Conservation (phyloP, 192 early-diverging fungal species). For the Podila verticillata region DNA sequence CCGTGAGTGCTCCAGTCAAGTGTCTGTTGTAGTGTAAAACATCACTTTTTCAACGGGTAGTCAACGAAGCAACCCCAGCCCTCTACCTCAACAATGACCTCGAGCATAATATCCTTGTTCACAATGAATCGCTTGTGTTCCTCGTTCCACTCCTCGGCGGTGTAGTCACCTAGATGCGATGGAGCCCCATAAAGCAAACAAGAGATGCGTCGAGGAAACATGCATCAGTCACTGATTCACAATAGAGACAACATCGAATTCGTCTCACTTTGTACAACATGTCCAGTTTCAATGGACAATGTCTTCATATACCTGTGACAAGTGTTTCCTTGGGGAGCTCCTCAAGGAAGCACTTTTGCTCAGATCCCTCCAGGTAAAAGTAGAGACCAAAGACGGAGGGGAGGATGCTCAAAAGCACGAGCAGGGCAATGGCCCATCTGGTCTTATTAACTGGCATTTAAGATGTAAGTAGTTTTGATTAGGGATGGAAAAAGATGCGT, state of each 20-base stretch:
- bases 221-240: not conserved
- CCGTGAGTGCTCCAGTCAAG: not conserved
- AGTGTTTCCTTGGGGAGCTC: conserved; percentile 91
- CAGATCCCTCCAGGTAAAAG: conserved; percentile 89
- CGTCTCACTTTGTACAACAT: not conserved
- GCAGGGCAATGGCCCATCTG: conserved; percentile 25
- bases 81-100: conserved; percentile 76
- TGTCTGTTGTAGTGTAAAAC: not conserved
- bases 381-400: conserved; percentile 70
- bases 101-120: conserved; percentile 69
- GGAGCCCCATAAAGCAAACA: not conserved
- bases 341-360: conserved; percentile 94
- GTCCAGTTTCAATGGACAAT: not conserved
- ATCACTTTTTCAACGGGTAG: not conserved
- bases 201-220: not conserved
- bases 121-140: conserved; percentile 64
- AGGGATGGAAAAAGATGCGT: not conserved
- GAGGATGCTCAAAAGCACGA: conserved; percentile 32
- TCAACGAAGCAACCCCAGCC: not conserved
- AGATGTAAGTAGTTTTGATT: not conserved
- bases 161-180: conserved; percentile 65
- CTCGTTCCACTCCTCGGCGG: conserved; percentile 82
- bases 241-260: not conserved
- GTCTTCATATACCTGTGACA: conserved; percentile 69
- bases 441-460: conserved; percentile 17